Evolutionary conservation across 192 early-diverging fungal genomes (phyloP), one percentile per base, ranked within the genome.

Genomic region (Gaertneriomyces sp.): DNA sequence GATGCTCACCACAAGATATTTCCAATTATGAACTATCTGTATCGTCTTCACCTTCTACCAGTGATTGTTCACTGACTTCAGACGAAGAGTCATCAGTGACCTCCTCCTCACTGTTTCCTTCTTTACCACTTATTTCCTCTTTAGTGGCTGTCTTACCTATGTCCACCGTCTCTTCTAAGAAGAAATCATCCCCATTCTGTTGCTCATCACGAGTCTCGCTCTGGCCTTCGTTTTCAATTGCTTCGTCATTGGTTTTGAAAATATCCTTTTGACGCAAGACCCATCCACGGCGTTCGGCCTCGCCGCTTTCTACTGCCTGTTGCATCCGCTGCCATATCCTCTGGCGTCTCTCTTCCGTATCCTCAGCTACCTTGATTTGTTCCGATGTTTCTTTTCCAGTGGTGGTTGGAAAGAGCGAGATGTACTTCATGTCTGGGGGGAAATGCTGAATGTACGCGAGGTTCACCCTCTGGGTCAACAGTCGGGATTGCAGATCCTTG

Each of bases 371-470:
- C 11, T 54, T 44, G 33, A 40, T n/a, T 5, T 7, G 19, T 45
- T 19, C 47, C 42, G 20, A 39, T 45, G 1, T 14, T 41, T 41
- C 42, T 10, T 16, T 51, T 17, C 11, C 33, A 11, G 25, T 49
- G 11, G 50, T 44, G 17, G 61, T 63, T 7, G 77, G 70, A 60
- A 79, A 79, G 20, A 79, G 55, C 9, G 73, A 53, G 38, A 79
- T 69, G 68, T 75, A 79, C 60, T 79, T 79, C 68, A 79, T 73
- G 53, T 79, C 77, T 20, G 20, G 45, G 7, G 77, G 77, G 54
- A 44, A 79, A 49, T 66, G 64, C 45, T 57, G 20, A 20, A 66
- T 68, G 60, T 79, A 79, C 7, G 62, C 64, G 3, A 75, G 50
- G 60, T 65, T 74, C 41, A 17, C 45, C 44, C 19, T 50, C 43